Evolutionary conservation across 2,329 filamentous ascomycete species (phyloP), one percentile per base, ranked within the genome.

Genomic region (Colletotrichum lupini): DNA sequence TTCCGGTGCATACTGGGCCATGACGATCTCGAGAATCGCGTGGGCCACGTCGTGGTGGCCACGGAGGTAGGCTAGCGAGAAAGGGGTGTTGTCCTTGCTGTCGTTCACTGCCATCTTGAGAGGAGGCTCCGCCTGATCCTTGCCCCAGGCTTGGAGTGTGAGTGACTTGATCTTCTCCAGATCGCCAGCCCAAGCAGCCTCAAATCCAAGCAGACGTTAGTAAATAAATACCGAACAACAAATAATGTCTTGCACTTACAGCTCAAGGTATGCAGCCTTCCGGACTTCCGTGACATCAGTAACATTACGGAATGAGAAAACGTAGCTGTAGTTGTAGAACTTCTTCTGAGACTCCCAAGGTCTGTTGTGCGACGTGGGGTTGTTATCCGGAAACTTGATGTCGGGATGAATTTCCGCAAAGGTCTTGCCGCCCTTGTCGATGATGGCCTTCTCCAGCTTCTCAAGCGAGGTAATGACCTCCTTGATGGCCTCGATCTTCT

Each of bases 181-280:
- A 76, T 97, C 89, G n/a, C 92, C 92, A 5, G 77, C 77, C 93
- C 93, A 97, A 5, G 90, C 90, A 46, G 93, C 93, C 78, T 96
- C 91, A 79, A 94, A 93, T 8, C 89, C 90, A 68, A 7, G n/a
- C 12, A 7, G 11, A 5, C 24, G 73, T 83, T 59, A 82, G 79
- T n/a, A 67, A 16, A 66, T 9, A 12, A n/a, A 8, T 5, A 24
- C 14, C 8, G 22, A 8, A 46, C n/a, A n/a, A 24, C 37, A 8
- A 37, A 16, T 55, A 32, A 5, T 19, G 24, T 14, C 4, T 32
- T 24, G 19, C 3, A 85, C 89, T 86, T 82, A 92, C 84, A 96
- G 81, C 74, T 89, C 83, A 6, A 93, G 74, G 74, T 95, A 96
- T 0, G 87, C 91, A 42, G 85, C 83, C 30, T 85, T 86, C 62